Percentiles rank a stretch among this genome's conserved stretches.
Evolutionary conservation across 2,329 filamentous ascomycete species (phyloP).

Genomic region (Torrubiella hemipterigena): DNA sequence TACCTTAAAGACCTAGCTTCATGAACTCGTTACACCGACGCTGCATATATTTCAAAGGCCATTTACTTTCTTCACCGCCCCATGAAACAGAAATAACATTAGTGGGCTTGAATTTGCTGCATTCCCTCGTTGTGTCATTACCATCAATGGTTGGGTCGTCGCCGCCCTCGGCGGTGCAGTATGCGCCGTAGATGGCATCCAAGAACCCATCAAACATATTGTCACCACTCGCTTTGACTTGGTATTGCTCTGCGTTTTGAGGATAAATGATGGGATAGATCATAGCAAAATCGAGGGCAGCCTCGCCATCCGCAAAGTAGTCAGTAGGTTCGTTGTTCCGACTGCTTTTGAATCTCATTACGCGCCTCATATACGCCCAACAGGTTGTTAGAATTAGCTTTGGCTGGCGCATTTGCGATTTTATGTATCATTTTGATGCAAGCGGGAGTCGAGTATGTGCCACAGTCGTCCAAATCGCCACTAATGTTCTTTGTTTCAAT

Average conservation of each 20-base stretch:
- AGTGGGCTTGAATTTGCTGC: not conserved
- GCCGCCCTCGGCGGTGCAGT: not conserved
- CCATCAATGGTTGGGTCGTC: not conserved
- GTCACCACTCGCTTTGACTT: not conserved
- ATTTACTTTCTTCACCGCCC: not conserved
- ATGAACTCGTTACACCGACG: conserved; percentile 29
- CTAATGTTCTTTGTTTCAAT: too few species aligned
- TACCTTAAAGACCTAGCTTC: conserved; percentile 30
- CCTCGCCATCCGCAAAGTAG: conserved; percentile 25
- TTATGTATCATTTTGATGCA: too few species aligned
- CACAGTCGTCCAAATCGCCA: too few species aligned
- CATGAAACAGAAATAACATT: conserved; percentile 1
- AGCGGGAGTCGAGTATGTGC: too few species aligned
- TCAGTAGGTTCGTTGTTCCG: too few species aligned
- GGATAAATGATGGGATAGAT: conserved; percentile 39
- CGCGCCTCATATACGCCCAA: too few species aligned
- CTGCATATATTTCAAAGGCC: conserved; percentile 8
- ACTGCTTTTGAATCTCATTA: too few species aligned
- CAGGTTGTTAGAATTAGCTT: too few species aligned
- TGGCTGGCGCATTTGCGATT: too few species aligned
- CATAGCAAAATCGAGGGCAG: conserved; percentile 35
- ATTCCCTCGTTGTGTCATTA: not conserved
- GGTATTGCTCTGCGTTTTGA: conserved; percentile 30
- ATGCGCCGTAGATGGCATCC: not conserved
- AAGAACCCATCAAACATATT: not conserved